Evolutionary conservation across 1,139 yeast genomes (phyloP), one percentile per base, ranked within the genome.

Genomic region (Blastobotrys arbuscula): DNA sequence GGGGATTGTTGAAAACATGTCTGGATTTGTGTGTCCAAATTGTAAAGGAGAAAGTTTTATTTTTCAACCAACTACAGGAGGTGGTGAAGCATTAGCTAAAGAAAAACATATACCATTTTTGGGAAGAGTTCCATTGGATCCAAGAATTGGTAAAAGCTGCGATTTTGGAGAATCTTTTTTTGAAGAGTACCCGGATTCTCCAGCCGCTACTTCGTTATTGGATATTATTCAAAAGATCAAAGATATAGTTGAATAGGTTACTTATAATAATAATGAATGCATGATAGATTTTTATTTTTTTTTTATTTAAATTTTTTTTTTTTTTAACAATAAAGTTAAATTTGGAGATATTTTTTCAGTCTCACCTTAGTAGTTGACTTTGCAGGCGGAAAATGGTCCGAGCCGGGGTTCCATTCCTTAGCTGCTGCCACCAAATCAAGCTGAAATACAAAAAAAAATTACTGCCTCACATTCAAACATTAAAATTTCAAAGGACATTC

Each of bases 1-100:
- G 48, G 99, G 99, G 0, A 68, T 94, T 24, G 97, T 94, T 30
- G 99, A 94, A 64, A 94, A 94, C 65, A 94, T 94, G 99, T 81
- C 96, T 6, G 98, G 98, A 1, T 94, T 94, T 70, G 97, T 94
- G 15, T 94, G 99, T 64, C 98, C 98, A 3, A 81, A 75, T 58
- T 94, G 99, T 67, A 78, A 86, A 54, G 95, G 95, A 8, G 88
- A 89, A 66, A 85, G 96, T 0, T 82, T 84, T 60, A 90, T 94
- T 12, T 94, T 94, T 68, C 84, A 84, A 55, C 88, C 97, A 33
- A 92, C 97, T 3, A 94, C 98, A 1, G 98, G 98, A 15, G 99
- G 99, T 18, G 99, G 97, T 7, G 76, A 78, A 57, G 79, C 82
- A 34, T 70, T 94, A 48, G 94, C 97, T 50, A 69, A 82, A 58